phyloP scores from a whole-genome alignment of 352 stramenopile species.

The Pythium utonaiense region DNA sequence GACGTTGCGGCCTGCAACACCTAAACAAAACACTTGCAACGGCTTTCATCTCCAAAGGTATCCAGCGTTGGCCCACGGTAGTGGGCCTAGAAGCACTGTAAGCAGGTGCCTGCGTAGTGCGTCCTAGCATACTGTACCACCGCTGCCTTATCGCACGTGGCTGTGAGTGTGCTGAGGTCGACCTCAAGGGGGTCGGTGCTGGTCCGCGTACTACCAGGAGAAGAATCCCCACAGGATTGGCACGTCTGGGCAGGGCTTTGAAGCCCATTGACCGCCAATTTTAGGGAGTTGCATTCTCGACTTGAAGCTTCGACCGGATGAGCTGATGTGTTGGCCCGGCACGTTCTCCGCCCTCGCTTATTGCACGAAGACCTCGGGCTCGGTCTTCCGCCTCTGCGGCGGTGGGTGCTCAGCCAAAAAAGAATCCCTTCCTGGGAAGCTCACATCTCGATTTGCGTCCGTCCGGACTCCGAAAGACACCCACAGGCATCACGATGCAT shows the following conservation, averaged over 20 bases:
- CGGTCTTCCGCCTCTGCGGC: background rate
- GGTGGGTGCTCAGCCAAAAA: background rate
- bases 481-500: background rate
- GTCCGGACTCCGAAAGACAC: background rate
- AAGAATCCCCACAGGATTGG: background rate
- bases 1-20: background rate
- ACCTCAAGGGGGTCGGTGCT: no score
- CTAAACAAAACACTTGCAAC: background rate
- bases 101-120: no score
- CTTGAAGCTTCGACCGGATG: background rate
- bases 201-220: background rate
- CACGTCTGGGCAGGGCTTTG: background rate
- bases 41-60: background rate
- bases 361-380: no score
- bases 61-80: no score
- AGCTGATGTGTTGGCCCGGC: background rate
- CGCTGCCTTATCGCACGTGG: no score
- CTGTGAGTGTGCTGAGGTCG: no score
- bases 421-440: background rate
- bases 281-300: background rate
- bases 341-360: background rate
- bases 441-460: slow-evolving; percentile 1
- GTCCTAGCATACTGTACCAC: no score
- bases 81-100: no score
- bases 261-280: background rate